Evolutionary conservation across 805 yeast genomes (phyloP).

Genomic region (Grigorovia humatica): DNA sequence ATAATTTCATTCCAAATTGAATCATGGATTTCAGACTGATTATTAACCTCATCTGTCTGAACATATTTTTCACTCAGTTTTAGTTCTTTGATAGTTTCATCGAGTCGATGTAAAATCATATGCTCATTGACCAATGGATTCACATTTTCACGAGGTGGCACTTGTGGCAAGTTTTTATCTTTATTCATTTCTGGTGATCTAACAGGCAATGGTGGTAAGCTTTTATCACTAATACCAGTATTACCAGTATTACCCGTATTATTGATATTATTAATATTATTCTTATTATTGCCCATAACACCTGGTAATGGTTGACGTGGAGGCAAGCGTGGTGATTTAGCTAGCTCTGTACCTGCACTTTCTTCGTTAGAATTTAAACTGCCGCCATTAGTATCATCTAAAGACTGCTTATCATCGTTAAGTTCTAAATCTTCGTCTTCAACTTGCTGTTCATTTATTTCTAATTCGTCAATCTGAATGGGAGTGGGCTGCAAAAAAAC

Average conservation of each 20-base stretch:
- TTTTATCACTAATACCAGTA: not conserved
- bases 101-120: constrained; percentile 5
- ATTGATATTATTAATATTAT: too few species aligned
- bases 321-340: not conserved
- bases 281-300: not conserved
- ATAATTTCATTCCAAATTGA: constrained; percentile 2
- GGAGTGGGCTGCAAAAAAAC: not conserved
- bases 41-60: not conserved
- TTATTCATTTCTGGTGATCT: not conserved
- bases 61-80: constrained; percentile 6
- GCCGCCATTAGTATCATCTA: not conserved
- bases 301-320: not conserved
- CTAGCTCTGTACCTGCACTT: not conserved
- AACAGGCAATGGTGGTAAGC: not conserved
- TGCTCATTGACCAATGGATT: not conserved
- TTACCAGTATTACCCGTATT: not conserved
- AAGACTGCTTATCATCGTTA: not conserved
- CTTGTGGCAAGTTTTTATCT: not conserved
- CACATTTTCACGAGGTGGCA: constrained; percentile 3
- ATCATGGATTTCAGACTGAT: too few species aligned
- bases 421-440: not conserved
- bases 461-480: not conserved
- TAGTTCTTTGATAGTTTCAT: constrained; percentile 2
- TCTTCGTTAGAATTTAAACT: not conserved
- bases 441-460: not conserved